Base-by-base conservation (phyloP, 2,329 filamentous ascomycete genomes). In the Plenodomus biglobosus region DNA sequence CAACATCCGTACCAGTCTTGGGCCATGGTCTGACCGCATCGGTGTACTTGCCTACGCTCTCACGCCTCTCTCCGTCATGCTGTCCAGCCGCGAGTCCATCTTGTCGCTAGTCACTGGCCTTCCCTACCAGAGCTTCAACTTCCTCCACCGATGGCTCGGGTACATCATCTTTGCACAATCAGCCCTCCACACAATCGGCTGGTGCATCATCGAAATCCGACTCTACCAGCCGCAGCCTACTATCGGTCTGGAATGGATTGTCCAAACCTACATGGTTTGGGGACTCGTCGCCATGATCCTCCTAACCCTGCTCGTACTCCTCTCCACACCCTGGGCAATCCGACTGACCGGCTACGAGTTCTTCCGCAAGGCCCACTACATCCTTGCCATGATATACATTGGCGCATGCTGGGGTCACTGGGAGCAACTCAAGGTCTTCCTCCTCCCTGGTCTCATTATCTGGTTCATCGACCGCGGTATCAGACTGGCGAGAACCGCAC, bases 371-470 rank as follows among this genome's bases (percentile, higher is more conserved):
- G 74, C 81, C 0, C 87, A 91, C 65, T 89, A 89, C 58, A 75
- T 90, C 11, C 75, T 90, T 2, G 88, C 87, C 10, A 83, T 87
- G 73, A 68, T 90, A 3, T 92, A 89, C 68, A 81, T 91, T 11
- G 88, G 85, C 3, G 86, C 86, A 2, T 86, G 86, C 69, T 90
- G 86, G 80, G 87, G 80, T 1, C 88, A 92, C 64, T 92, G 87
- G 88, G 68, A 77, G 42, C 75, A 84, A 42, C 75, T 91, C 11
- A 60, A 65, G 39, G 61, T 64, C 15, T 67, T 66, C 44, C 59
- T 67, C 19, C 42, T 67, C 1, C 64, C 87, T 0, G 81, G 81
- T 0, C 70, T 91, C 4, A 72, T 82, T 1, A 76, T 90, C 15
- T 86, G 86, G 78, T 76, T 81, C 46, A 54, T 87, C 19, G 87